Evolutionary conservation across 169 alveolate genomes (phyloP).

Genomic region (Eimeria brunetti): DNA sequence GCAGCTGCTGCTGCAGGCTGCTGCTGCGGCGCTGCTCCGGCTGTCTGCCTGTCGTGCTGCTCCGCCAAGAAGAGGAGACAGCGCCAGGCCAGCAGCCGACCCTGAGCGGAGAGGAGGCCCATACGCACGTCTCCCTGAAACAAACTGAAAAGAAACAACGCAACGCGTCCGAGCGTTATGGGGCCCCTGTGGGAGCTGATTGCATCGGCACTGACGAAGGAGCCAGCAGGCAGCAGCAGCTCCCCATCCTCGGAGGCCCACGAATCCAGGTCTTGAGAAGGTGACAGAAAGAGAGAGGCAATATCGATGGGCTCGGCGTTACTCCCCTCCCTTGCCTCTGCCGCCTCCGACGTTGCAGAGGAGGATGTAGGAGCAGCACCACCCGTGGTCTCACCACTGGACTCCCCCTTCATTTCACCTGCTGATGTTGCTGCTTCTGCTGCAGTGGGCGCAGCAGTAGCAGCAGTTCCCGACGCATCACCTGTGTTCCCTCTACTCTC

Average conservation of each 20-base stretch:
- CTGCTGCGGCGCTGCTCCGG: constrained; percentile 50
- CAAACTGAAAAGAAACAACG: constrained; percentile 41
- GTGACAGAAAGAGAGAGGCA: constrained; percentile 31
- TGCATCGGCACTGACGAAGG: constrained; percentile 54
- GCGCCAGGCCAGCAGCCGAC: constrained; percentile 75
- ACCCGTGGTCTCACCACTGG: background rate
- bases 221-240: constrained; percentile 41
- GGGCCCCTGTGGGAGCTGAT: constrained; percentile 67
- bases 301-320: background rate
- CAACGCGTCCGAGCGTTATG: constrained; percentile 12
- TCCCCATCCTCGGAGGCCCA: constrained; percentile 32
- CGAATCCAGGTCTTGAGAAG: constrained; percentile 40
- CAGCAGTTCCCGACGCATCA: background rate
- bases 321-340: background rate
- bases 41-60: constrained; percentile 61
- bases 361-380: background rate
- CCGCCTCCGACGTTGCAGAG: background rate
- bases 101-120: constrained; percentile 73
- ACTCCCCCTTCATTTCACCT: background rate
- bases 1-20: constrained; percentile 16
- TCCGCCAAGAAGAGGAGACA: constrained; percentile 67
- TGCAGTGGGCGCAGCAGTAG: constrained; percentile 15
- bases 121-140: constrained; percentile 72
- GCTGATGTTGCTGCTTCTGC: background rate
- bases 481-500: background rate